Percentiles rank a stretch among this genome's conserved stretches.
These are phyloP conservation scores for Pyrenopolyporus hunteri DNA, from an alignment of 495 filamentous ascomycete species.

Conservation along the genomic window DNA sequence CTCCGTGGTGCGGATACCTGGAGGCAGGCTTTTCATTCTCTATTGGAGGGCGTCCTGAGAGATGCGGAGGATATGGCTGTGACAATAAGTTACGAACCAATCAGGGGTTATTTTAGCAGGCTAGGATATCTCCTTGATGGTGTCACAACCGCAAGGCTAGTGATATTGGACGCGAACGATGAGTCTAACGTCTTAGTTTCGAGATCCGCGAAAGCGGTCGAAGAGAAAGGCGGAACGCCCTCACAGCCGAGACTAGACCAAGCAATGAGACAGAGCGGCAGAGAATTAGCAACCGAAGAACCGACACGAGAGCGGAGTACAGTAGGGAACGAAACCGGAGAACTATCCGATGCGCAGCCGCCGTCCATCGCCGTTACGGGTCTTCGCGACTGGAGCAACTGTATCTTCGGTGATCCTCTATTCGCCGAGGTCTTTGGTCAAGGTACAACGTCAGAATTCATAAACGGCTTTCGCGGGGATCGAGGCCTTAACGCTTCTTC, in stretches of 20 bases:
- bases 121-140: slow-evolving; percentile 48
- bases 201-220: slow-evolving; percentile 4
- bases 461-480: slow-evolving; percentile 38
- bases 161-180: slow-evolving; percentile 44
- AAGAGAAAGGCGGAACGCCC: slow-evolving; percentile 1
- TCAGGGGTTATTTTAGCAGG: slow-evolving; percentile 47
- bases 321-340: neutral
- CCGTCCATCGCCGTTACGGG: slow-evolving; percentile 40
- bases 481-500: neutral
- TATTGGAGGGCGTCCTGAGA: slow-evolving; percentile 50
- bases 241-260: neutral
- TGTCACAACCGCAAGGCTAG: slow-evolving; percentile 46
- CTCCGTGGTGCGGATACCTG: slow-evolving; percentile 42
- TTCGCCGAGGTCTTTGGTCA: slow-evolving; percentile 57
- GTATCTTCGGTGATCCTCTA: slow-evolving; percentile 65
- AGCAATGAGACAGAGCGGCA: neutral
- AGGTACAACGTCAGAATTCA: slow-evolving; percentile 51
- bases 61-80: slow-evolving; percentile 56
- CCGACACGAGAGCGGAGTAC: neutral
- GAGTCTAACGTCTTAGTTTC: slow-evolving; percentile 46
- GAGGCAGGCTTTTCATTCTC: slow-evolving; percentile 53
- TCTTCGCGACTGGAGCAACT: slow-evolving; percentile 57
- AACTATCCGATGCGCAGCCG: neutral
- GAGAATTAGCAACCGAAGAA: neutral
- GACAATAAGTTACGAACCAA: slow-evolving; percentile 48